Conservation (phyloP, 225 moss, liverwort and hornwort species). For the Pseudoscleropodium purum region DNA sequence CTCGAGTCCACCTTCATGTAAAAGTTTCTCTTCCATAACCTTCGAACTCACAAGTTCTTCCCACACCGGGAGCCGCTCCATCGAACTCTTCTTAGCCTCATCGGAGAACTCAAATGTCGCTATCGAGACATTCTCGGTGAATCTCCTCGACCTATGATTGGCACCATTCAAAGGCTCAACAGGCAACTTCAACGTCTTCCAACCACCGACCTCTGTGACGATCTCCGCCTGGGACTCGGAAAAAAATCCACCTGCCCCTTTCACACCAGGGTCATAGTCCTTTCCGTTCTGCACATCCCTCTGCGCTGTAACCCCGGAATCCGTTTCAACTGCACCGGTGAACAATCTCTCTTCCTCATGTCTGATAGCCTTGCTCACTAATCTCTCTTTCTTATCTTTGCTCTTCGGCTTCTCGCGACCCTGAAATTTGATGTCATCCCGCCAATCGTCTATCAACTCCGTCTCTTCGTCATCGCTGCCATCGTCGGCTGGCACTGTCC, state of each 20-base stretch:
- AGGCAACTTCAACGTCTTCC: neutral
- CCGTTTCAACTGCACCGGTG: neutral
- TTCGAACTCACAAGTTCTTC: neutral
- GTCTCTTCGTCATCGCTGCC: conserved; percentile 47
- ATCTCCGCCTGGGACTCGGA: neutral
- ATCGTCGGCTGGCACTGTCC: conserved; percentile 10
- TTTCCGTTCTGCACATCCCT: conserved; percentile 8
- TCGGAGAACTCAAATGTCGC: neutral
- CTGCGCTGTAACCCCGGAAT: neutral
- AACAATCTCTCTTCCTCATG: conserved; percentile 35
- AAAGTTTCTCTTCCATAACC: neutral
- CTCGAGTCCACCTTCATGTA: neutral
- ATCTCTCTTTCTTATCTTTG: conserved; percentile 47
- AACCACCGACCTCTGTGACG: neutral
- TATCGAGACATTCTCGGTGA: neutral
- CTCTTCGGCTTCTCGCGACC: conserved; percentile 46
- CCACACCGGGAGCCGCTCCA: neutral
- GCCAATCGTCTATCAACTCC: conserved; percentile 79
- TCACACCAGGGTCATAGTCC: neutral
- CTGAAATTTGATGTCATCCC: conserved; percentile 64
- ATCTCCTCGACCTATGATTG: neutral
- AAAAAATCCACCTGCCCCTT: neutral
- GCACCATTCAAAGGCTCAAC: neutral
- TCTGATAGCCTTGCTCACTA: conserved; percentile 23
- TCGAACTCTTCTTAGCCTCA: neutral